Conservation (phyloP, 345 rosid genomes). For the Populus tremula region DNA sequence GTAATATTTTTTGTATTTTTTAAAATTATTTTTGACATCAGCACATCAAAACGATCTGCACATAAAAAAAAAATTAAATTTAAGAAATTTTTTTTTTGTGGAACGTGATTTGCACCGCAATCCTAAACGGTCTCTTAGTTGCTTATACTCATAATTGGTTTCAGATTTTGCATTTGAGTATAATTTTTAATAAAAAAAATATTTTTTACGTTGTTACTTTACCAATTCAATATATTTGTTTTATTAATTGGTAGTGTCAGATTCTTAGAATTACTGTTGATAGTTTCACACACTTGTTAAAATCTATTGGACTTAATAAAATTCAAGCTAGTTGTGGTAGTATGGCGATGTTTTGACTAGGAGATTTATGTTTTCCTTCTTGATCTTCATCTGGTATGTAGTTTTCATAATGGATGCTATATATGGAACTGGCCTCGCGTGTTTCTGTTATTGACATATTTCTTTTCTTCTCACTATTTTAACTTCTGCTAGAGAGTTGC, state of each 20-base stretch:
- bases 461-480: not conserved
- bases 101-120: too few relatives aligned
- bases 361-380: not conserved
- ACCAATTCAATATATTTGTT: not conserved
- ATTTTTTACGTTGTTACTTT: not conserved
- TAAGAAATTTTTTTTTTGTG: too few relatives aligned
- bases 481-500: not conserved
- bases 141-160: not conserved
- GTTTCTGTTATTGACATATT: not conserved
- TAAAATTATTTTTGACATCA: too few relatives aligned
- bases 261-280: not conserved
- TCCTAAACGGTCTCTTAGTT: not conserved
- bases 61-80: too few relatives aligned
- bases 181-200: too few relatives aligned
- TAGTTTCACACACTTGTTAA: not conserved
- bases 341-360: not conserved
- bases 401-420: not conserved
- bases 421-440: not conserved
- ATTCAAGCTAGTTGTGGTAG: not conserved
- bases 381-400: not conserved
- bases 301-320: not conserved
- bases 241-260: not conserved
- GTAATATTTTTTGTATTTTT: too few relatives aligned
- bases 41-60: too few relatives aligned
- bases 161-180: not conserved